These are phyloP conservation scores for Verticillium klebahnii DNA, from an alignment of 2,329 filamentous ascomycete species.

Conservation along the genomic window DNA sequence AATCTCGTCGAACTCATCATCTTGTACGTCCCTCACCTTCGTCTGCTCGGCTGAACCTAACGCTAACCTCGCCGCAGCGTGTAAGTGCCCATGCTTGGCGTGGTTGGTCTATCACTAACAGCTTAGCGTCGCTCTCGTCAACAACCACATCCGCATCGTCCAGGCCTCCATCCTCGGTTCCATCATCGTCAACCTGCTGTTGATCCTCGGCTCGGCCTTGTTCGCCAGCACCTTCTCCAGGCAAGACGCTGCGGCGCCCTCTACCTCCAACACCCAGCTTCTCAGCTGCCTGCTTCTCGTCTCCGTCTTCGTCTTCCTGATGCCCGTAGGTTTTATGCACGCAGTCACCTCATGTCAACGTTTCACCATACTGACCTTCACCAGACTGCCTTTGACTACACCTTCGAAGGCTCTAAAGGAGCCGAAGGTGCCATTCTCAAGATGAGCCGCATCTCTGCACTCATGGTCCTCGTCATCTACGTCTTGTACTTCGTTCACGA, in stretches of 20 bases:
- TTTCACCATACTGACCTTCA: background rate
- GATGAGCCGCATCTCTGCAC: slow-evolving; percentile 72
- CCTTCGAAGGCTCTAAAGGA: slow-evolving; percentile 51
- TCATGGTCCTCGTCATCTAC: slow-evolving; percentile 71
- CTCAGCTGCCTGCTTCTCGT: slow-evolving; percentile 30
- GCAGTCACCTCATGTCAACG: background rate
- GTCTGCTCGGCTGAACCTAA: slow-evolving; percentile 4
- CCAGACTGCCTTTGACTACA: slow-evolving; percentile 36
- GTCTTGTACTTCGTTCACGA: slow-evolving; percentile 71
- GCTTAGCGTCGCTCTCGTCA: slow-evolving; percentile 41
- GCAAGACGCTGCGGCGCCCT: slow-evolving; percentile 50
- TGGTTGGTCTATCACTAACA: slow-evolving; percentile 9
- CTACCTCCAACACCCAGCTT: slow-evolving; percentile 26
- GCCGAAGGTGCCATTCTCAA: slow-evolving; percentile 61
- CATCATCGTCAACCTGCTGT: slow-evolving; percentile 69
- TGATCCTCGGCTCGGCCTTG: slow-evolving; percentile 74
- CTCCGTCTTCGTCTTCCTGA: slow-evolving; percentile 31
- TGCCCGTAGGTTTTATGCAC: slow-evolving; percentile 20
- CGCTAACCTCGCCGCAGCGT: slow-evolving; percentile 26
- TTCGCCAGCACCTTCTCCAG: slow-evolving; percentile 64
- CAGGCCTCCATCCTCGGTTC: slow-evolving; percentile 73
- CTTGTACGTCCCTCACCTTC: slow-evolving; percentile 32
- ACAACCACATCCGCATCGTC: slow-evolving; percentile 68
- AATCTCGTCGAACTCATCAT: slow-evolving; percentile 61
- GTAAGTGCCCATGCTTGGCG: slow-evolving; percentile 17